A percentile compares a stretch with the other conserved stretches of the same genome.
Conservation (phyloP, 352 stramenopile species). For the Globisporangium abappressorium region DNA sequence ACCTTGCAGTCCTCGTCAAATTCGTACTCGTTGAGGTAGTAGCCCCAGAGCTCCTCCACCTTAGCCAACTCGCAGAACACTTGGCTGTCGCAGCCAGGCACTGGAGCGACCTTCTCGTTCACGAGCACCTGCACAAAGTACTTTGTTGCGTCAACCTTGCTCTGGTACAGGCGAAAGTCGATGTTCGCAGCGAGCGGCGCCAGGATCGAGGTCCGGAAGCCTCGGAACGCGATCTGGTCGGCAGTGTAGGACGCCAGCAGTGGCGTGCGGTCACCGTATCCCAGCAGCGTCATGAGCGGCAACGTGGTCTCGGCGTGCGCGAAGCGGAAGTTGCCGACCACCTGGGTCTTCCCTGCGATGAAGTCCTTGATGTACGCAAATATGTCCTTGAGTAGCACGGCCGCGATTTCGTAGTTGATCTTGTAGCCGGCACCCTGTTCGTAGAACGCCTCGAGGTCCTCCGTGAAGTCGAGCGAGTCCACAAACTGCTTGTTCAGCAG, state of each 20-base stretch:
- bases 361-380: conserved; percentile 26
- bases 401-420: conserved; percentile 55
- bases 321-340: conserved; percentile 44
- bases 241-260: conserved; percentile 29
- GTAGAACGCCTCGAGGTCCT: conserved; percentile 51
- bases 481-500: conserved; percentile 30
- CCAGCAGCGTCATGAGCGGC: conserved; percentile 42
- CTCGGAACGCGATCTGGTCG: conserved; percentile 26
- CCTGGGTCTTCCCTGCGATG: neutral
- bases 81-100: conserved; percentile 21
- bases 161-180: conserved; percentile 41
- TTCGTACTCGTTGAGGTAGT: conserved; percentile 24
- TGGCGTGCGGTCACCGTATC: conserved; percentile 28
- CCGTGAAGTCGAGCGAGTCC: conserved; percentile 35
- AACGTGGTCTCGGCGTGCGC: conserved; percentile 56
- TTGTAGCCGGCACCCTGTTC: conserved; percentile 36
- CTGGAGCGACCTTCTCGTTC: conserved; percentile 30
- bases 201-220: conserved; percentile 36
- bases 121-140: conserved; percentile 35
- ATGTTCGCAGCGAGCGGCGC: conserved; percentile 54
- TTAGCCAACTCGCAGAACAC: conserved; percentile 24
- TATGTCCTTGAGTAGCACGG: conserved; percentile 35
- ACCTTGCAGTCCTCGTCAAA: conserved; percentile 16
- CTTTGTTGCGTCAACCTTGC: conserved; percentile 5
- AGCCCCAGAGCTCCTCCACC: conserved; percentile 25